A percentile compares a stretch with the other conserved stretches of the same genome.
phyloP scores from a whole-genome alignment of 1,139 yeast genomes.

The Pichia sp. region DNA sequence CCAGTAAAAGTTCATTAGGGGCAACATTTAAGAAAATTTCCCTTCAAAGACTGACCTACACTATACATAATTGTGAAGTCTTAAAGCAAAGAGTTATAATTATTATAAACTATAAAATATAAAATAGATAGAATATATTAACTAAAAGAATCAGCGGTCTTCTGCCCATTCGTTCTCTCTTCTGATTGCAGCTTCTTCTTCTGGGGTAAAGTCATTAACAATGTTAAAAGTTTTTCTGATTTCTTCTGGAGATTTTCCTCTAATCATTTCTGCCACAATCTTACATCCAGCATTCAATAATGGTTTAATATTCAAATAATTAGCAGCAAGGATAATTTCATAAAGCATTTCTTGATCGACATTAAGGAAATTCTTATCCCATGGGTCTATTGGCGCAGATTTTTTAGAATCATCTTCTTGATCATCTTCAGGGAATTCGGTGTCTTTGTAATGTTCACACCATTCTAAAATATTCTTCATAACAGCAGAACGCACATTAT shows the following conservation, averaged over 20 bases:
- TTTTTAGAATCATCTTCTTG: conserved; percentile 74
- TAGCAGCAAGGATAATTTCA: conserved; percentile 93
- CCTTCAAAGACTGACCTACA: too few species aligned
- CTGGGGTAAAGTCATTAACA: conserved; percentile 94
- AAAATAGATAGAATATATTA: not conserved
- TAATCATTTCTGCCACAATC: conserved; percentile 96
- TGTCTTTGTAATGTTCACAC: conserved; percentile 94
- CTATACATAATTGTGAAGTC: too few species aligned
- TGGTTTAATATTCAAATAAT: conserved; percentile 89
- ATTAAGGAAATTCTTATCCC: conserved; percentile 94
- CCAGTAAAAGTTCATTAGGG: too few species aligned
- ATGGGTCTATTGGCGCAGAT: conserved; percentile 81
- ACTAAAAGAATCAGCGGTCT: conserved; percentile 51
- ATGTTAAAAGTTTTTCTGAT: conserved; percentile 96
- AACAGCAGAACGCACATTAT: conserved; percentile 82
- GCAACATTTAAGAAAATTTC: too few species aligned
- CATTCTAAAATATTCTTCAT: conserved; percentile 90
- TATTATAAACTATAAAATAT: not conserved
- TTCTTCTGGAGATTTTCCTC: conserved; percentile 94
- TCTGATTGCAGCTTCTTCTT: conserved; percentile 96
- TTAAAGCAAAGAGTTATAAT: too few species aligned
- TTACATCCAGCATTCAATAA: conserved; percentile 93
- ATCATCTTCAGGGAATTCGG: conserved; percentile 69
- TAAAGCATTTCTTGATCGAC: conserved; percentile 98
- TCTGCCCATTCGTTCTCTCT: conserved; percentile 99